Percentiles rank a stretch among this genome's conserved stretches.
Conservation (phyloP, 2,329 filamentous ascomycete species). For the Penicillium sp. region DNA sequence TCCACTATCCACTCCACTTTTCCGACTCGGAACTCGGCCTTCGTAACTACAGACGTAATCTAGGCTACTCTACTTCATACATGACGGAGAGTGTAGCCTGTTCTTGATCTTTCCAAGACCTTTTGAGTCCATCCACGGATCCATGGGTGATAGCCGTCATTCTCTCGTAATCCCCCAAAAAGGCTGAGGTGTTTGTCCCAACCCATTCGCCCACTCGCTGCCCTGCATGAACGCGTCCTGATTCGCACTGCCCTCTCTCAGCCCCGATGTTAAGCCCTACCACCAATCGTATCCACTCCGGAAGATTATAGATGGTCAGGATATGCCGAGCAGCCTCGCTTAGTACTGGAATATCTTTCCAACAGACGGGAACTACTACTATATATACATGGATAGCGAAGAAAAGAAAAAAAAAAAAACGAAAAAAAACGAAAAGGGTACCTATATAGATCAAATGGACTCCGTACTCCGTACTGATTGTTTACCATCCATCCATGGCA, state of each 20-base stretch:
- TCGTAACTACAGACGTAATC: background rate
- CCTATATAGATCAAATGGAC: no score
- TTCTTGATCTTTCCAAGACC: background rate
- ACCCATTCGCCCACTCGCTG: conserved; percentile 6
- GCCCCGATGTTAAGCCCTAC: conserved; percentile 25
- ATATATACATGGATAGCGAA: no score
- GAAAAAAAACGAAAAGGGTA: no score
- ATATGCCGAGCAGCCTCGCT: conserved; percentile 6
- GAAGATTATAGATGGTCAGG: conserved; percentile 15
- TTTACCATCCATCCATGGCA: background rate
- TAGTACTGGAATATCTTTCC: no score
- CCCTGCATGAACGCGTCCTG: conserved; percentile 13
- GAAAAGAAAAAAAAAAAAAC: no score
- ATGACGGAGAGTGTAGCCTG: no score
- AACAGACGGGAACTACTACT: no score
- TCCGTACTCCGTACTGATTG: no score
- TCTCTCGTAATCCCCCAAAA: conserved; percentile 24
- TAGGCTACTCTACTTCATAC: background rate
- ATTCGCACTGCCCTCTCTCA: conserved; percentile 18
- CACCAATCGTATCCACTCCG: conserved; percentile 29
- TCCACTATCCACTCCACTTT: conserved; percentile 10
- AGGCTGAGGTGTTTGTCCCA: conserved; percentile 14
- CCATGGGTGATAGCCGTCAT: conserved; percentile 23
- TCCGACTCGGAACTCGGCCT: background rate
- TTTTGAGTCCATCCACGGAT: conserved; percentile 20